phyloP scores from a whole-genome alignment of 192 early-diverging fungal species.

The Coemansia asiatica region DNA sequence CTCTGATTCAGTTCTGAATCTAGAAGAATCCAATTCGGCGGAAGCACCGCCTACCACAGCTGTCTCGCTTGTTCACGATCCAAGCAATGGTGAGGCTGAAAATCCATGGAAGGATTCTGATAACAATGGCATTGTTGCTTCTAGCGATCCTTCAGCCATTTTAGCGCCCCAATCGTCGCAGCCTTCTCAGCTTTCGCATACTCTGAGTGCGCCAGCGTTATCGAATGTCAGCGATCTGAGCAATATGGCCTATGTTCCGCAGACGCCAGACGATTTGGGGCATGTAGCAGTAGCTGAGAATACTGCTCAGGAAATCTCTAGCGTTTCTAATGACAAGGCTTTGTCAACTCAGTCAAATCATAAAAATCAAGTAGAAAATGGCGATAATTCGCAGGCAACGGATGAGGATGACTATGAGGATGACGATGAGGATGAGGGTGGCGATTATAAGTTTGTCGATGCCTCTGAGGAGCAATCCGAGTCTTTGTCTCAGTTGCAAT shows the following conservation, averaged over 20 bases:
- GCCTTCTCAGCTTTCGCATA: constrained; percentile 16
- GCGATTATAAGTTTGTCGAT: constrained; percentile 3
- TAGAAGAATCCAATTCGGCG: neutral
- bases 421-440: neutral
- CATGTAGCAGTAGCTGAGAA: neutral
- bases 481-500: neutral
- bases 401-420: neutral
- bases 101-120: neutral
- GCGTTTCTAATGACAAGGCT: neutral
- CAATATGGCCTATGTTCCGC: constrained; percentile 11
- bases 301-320: neutral
- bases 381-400: neutral
- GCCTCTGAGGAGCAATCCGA: constrained; percentile 1
- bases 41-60: neutral
- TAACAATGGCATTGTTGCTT: neutral
- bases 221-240: neutral
- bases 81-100: neutral
- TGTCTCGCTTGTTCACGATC: neutral
- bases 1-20: constrained; percentile 1
- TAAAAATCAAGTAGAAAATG: neutral
- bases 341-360: neutral
- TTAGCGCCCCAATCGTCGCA: constrained; percentile 22
- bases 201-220: constrained; percentile 4
- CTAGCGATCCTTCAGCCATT: neutral
- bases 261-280: constrained; percentile 13